Evolutionary conservation across 2,329 filamentous ascomycete species (phyloP).

Genomic region (Didymella segeticola): DNA sequence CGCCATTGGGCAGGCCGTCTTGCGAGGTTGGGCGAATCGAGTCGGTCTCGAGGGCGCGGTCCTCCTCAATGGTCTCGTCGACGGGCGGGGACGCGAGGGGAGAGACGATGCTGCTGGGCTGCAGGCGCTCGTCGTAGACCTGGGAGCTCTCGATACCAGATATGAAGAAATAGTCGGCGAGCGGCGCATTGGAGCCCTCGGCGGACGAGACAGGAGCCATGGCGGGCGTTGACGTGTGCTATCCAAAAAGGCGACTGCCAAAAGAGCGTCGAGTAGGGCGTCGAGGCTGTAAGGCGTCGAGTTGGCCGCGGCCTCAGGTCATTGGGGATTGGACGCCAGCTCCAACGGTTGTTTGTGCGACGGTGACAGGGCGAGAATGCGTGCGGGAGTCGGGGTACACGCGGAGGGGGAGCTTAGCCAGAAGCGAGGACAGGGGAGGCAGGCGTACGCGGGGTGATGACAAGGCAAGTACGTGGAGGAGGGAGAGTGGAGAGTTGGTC

Average conservation of each 20-base stretch:
- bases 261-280: conserved; percentile 33
- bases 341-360: conserved; percentile 42
- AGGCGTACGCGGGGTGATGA: conserved; percentile 14
- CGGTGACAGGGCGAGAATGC: conserved; percentile 31
- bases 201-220: conserved; percentile 50
- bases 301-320: conserved; percentile 38
- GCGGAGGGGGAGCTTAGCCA: conserved; percentile 23
- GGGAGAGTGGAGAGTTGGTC: not conserved
- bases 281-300: conserved; percentile 33
- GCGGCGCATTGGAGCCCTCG: conserved; percentile 58
- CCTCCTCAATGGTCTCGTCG: conserved; percentile 67
- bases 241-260: conserved; percentile 34
- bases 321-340: conserved; percentile 45
- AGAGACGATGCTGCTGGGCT: conserved; percentile 38
- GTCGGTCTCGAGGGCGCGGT: conserved; percentile 63
- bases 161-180: conserved; percentile 73
- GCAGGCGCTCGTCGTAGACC: conserved; percentile 56
- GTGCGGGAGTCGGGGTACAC: conserved; percentile 31
- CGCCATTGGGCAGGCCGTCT: conserved; percentile 51
- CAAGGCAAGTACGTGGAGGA: not conserved
- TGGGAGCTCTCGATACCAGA: conserved; percentile 60
- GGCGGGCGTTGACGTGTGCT: conserved; percentile 33
- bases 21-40: conserved; percentile 52
- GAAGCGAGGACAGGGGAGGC: conserved; percentile 21
- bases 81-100: conserved; percentile 46